These are phyloP conservation scores for Fusarium sp. DNA, from an alignment of 2,329 filamentous ascomycete species.

Conservation along the genomic window DNA sequence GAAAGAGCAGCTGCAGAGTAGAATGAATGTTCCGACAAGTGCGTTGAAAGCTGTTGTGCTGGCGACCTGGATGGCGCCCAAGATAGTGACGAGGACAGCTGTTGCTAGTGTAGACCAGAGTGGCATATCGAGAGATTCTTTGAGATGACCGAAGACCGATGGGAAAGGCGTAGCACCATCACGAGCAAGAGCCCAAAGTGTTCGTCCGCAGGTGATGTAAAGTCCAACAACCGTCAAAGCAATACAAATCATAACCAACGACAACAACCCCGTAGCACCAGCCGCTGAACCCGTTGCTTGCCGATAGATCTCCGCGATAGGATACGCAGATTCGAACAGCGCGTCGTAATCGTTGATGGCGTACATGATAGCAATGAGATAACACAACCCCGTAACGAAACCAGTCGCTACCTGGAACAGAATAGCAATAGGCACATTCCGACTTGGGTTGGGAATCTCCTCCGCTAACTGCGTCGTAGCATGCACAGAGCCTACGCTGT, in stretches of 20 bases:
- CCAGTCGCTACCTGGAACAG: conserved; percentile 61
- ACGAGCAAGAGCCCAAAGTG: conserved; percentile 55
- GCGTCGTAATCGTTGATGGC: conserved; percentile 67
- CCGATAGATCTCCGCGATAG: conserved; percentile 73
- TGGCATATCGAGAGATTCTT: conserved; percentile 50
- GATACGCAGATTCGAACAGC: conserved; percentile 63
- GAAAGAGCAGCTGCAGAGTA: conserved; percentile 58
- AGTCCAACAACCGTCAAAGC: conserved; percentile 51
- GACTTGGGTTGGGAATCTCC: conserved; percentile 65
- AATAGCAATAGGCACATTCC: conserved; percentile 66
- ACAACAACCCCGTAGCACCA: conserved; percentile 63
- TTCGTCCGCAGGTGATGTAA: conserved; percentile 54
- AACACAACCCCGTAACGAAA: conserved; percentile 64
- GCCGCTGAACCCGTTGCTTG: conserved; percentile 65
- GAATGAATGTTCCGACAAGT: conserved; percentile 65
- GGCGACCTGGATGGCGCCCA: conserved; percentile 74
- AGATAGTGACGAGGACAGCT: conserved; percentile 57
- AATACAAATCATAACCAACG: conserved; percentile 55
- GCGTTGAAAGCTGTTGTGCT: conserved; percentile 74
- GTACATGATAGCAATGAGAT: conserved; percentile 67
- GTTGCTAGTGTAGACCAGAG: conserved; percentile 62
- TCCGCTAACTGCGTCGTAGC: conserved; percentile 73
- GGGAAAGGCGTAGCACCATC: conserved; percentile 54
- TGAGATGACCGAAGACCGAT: conserved; percentile 45
- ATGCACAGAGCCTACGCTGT: conserved; percentile 73